Base-by-base conservation (phyloP, 2,329 filamentous ascomycete genomes). In the Monosporascus sp. region DNA sequence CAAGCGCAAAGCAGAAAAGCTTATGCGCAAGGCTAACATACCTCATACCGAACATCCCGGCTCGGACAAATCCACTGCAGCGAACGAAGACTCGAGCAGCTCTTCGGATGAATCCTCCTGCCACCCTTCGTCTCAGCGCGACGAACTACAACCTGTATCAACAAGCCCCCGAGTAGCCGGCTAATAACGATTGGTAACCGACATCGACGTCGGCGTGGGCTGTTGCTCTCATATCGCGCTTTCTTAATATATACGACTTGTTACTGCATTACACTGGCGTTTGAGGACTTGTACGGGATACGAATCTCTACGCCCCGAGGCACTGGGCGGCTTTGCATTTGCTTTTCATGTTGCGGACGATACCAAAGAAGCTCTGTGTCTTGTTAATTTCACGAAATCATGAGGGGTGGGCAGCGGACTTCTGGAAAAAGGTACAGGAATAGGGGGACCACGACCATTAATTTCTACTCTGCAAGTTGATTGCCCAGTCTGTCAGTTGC, bases 21-120 rank as follows among this genome's bases (percentile, higher is more conserved):
- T 76, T 7, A 58, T 81, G 58, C 74, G 74, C 50, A 74, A 77
- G 56, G 79, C 79, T 11, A 79, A 80, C 51, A 76, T 81, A 60
- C 65, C 69, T 37, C 52, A 61, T 22, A 49, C 50, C 36, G 60
- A 62, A 39, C 57, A 62, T 37, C 54, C 57, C 50, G 53, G 53
- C 49, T 53, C 56, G 41, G 62, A 62, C 31, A 69, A 70, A 57
- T 55, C 56, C 47, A 70, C 69, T 54, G 68, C 65, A 39, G 57
- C 67, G 20, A 73, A 76, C 50, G 70, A 75, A 18, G 66, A 72
- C 27, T 74, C 77, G 11, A 68, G 64, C 54, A 68, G 65, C 56
- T 68, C 65, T n/a, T 66, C 64, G 20, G 64, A 66, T 34, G 64
- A 66, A 52, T 66, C 64, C 31, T 18, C 58, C 60, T 4, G 51